Evolutionary conservation across 495 filamentous ascomycete species (phyloP).

Genomic region (Glutinoglossum americanum): DNA sequence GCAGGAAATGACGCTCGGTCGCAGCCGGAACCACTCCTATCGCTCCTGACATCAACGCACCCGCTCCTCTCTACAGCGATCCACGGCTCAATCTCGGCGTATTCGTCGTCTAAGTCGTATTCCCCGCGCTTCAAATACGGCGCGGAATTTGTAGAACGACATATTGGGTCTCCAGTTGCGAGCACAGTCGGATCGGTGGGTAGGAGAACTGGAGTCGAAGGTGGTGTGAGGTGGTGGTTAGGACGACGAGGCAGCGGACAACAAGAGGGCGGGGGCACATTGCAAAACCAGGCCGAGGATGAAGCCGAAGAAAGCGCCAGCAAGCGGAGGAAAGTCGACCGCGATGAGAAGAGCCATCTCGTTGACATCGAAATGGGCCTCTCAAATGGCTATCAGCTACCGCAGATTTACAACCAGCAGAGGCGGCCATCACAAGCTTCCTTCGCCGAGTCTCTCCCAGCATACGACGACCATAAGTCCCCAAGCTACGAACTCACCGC

Average conservation of each 20-base stretch:
- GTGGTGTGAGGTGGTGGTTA: constrained; percentile 57
- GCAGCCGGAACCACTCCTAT: constrained; percentile 50
- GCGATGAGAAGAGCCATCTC: constrained; percentile 14
- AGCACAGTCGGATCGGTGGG: constrained; percentile 65
- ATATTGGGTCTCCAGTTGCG: constrained; percentile 56
- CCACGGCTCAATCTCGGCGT: constrained; percentile 58
- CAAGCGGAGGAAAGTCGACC: constrained; percentile 42
- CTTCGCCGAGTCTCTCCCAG: constrained; percentile 46
- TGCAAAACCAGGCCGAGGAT: constrained; percentile 15
- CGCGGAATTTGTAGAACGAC: constrained; percentile 70
- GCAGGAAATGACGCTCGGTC: constrained; percentile 4
- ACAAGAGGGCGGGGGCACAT: neutral
- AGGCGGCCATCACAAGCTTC: constrained; percentile 25
- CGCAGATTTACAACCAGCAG: constrained; percentile 7
- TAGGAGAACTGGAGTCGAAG: constrained; percentile 64
- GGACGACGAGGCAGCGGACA: constrained; percentile 19
- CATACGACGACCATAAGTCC: constrained; percentile 55
- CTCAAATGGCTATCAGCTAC: constrained; percentile 5
- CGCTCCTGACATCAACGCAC: constrained; percentile 58
- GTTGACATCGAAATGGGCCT: constrained; percentile 22
- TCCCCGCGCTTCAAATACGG: constrained; percentile 64
- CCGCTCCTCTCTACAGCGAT: constrained; percentile 63
- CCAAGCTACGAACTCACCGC: constrained; percentile 41
- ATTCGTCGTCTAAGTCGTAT: constrained; percentile 65
- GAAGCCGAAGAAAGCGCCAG: constrained; percentile 25